phyloP scores from a whole-genome alignment of 164 flowering plant species.

The Paratinospora sagittata region DNA sequence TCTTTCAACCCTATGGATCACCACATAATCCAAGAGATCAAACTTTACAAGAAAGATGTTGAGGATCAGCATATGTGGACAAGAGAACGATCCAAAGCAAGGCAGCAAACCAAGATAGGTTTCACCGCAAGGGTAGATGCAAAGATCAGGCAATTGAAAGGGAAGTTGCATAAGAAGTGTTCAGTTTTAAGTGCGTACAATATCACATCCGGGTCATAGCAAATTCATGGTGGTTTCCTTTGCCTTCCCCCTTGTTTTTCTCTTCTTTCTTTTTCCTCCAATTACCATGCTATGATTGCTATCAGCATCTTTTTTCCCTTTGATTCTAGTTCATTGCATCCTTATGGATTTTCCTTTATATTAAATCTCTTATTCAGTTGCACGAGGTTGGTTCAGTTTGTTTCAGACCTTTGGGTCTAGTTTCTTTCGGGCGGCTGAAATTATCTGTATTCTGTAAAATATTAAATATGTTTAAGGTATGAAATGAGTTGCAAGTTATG shows the following conservation, averaged over 20 bases:
- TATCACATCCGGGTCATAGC: slow-evolving; percentile 21
- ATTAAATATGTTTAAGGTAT: background rate
- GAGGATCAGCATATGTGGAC: slow-evolving; percentile 81
- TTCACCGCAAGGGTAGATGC: slow-evolving; percentile 94
- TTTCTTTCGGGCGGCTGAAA: background rate
- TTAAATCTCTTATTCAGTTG: background rate
- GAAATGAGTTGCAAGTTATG: background rate
- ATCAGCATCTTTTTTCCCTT: background rate
- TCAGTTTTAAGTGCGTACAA: slow-evolving; percentile 17
- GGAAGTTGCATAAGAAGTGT: slow-evolving; percentile 59
- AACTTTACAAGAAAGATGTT: slow-evolving; percentile 74
- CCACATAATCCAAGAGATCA: slow-evolving; percentile 90
- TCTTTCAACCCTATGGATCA: slow-evolving; percentile 85
- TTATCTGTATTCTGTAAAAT: background rate
- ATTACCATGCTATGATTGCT: background rate
- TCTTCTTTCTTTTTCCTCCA: background rate
- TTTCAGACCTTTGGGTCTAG: background rate
- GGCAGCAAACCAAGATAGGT: slow-evolving; percentile 87
- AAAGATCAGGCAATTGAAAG: slow-evolving; percentile 72
- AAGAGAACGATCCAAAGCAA: slow-evolving; percentile 77
- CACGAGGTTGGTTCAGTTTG: background rate
- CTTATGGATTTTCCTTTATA: too few relatives aligned
- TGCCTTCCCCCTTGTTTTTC: background rate
- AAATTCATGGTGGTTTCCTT: background rate
- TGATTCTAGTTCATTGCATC: background rate